These are phyloP conservation scores for Phialocephala subalpina DNA, from an alignment of 2,329 filamentous ascomycete species.

Conservation along the genomic window DNA sequence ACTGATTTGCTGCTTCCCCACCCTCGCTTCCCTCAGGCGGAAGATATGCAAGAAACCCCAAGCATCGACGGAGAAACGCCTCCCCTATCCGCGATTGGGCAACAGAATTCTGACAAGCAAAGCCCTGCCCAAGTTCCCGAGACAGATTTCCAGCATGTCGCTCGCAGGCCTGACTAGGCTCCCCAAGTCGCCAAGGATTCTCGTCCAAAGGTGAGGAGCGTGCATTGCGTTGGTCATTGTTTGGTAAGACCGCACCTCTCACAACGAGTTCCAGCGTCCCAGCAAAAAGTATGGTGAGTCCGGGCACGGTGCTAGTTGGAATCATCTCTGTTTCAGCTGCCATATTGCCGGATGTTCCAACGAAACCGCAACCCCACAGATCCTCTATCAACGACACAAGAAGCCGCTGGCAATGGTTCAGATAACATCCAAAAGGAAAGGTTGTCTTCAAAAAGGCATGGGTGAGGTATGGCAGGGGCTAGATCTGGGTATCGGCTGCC, in stretches of 20 bases:
- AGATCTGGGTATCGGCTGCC: background rate
- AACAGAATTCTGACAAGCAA: background rate
- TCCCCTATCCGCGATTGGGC: background rate
- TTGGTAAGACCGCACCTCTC: conserved; percentile 1
- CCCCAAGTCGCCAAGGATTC: background rate
- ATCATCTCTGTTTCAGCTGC: conserved; percentile 6
- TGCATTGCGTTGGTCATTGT: conserved; percentile 2
- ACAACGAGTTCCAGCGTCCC: conserved; percentile 8
- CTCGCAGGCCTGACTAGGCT: background rate
- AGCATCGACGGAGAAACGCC: background rate
- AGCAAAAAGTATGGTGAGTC: conserved; percentile 3
- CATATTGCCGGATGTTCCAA: background rate
- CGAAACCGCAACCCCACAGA: background rate
- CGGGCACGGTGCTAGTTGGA: conserved; percentile 1
- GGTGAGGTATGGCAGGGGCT: background rate
- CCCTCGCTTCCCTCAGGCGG: background rate
- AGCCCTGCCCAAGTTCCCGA: background rate
- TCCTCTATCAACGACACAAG: background rate
- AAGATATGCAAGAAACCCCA: conserved; percentile 9
- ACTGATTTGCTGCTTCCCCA: background rate
- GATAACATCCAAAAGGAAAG: background rate
- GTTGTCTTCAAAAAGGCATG: background rate
- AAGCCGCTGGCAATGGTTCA: background rate
- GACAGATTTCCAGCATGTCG: conserved; percentile 6
- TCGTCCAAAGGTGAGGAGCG: background rate